Conservation (phyloP, 176 grass and related monocot species). For the Echinochloa phyllopogon region DNA sequence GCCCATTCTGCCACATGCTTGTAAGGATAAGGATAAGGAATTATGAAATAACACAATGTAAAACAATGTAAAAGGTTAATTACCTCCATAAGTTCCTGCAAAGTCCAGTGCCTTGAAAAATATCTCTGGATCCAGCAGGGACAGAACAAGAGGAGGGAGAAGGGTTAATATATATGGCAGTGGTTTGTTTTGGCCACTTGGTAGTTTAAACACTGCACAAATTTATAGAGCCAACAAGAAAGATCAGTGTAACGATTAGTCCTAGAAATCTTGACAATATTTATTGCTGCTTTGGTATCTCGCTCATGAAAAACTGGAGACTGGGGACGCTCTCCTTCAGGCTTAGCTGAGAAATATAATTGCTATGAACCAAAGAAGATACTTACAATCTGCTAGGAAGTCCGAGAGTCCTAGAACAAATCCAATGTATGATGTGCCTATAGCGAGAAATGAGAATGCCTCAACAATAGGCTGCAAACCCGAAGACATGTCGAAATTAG, state of each 20-base stretch:
- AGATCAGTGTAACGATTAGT: neutral
- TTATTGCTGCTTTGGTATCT: slow-evolving; percentile 19
- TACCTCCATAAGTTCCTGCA: slow-evolving; percentile 99
- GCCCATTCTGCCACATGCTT: neutral
- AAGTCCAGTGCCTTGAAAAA: slow-evolving; percentile 99
- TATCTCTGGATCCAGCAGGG: slow-evolving; percentile 91
- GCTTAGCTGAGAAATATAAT: slow-evolving; percentile 27
- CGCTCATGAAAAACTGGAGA: neutral
- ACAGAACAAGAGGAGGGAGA: slow-evolving; percentile 73
- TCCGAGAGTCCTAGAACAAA: slow-evolving; percentile 94
- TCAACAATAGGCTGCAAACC: slow-evolving; percentile 83
- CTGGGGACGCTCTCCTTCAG: neutral
- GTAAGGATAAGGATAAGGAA: neutral
- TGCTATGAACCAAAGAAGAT: slow-evolving; percentile 18
- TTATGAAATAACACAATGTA: neutral
- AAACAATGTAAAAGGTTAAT: slow-evolving; percentile 27
- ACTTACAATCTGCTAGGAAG: slow-evolving; percentile 93
- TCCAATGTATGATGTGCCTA: slow-evolving; percentile 94
- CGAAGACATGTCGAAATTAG: slow-evolving; percentile 28
- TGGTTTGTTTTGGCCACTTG: slow-evolving; percentile 80
- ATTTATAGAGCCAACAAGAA: slow-evolving; percentile 25
- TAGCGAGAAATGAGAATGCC: slow-evolving; percentile 93
- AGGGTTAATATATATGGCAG: slow-evolving; percentile 77
- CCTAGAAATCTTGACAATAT: neutral
- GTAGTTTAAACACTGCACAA: slow-evolving; percentile 85